Conservation (phyloP, 2,329 filamentous ascomycete genomes). For the Sclerotinia minor region DNA sequence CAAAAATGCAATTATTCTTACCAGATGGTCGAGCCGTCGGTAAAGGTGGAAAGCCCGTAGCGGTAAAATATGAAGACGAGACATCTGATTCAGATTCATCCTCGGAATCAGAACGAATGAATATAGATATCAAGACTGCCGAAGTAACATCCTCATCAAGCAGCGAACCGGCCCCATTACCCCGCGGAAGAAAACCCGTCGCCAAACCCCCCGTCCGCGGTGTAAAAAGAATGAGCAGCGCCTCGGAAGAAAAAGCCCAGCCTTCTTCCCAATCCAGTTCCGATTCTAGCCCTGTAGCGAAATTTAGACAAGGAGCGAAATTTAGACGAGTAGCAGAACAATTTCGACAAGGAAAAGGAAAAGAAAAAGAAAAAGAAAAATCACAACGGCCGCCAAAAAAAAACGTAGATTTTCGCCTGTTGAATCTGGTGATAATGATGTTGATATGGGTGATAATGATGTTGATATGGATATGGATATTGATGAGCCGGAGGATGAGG, state of each 20-base stretch:
- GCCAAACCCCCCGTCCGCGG: not conserved
- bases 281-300: not conserved
- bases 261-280: not conserved
- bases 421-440: no score
- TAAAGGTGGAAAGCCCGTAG: not conserved
- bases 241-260: no score
- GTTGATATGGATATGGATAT: no score
- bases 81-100: not conserved
- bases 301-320: no score
- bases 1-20: not conserved
- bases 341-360: no score
- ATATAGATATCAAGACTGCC: not conserved
- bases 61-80: accelerated
- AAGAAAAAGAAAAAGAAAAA: no score
- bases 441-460: no score
- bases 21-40: not conserved
- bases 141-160: not conserved
- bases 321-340: no score
- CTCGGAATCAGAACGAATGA: not conserved
- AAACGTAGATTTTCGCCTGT: not conserved
- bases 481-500: no score
- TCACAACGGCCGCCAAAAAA: no score
- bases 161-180: no score
- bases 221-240: not conserved
- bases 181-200: no score